phyloP scores from a whole-genome alignment of 2,329 filamentous ascomycete genomes.

The Aspergillus bombycis region DNA sequence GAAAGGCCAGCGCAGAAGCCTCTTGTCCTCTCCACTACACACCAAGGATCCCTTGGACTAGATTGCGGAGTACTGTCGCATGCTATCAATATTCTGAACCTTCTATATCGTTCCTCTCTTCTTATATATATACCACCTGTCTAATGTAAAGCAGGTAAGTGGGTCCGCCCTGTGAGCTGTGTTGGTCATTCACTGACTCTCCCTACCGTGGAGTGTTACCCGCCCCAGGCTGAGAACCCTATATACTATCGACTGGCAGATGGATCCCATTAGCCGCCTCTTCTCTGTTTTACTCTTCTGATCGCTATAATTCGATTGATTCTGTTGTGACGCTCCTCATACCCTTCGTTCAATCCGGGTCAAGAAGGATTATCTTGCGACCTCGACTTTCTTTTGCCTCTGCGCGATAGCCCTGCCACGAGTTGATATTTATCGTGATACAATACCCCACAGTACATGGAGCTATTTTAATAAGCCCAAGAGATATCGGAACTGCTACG shows the following conservation, averaged over 20 bases:
- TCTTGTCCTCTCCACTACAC: constrained; percentile 15
- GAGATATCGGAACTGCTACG: neutral
- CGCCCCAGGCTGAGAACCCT: constrained; percentile 18
- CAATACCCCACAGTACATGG: constrained; percentile 10
- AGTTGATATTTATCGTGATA: neutral
- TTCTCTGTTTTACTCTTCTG: constrained; percentile 11
- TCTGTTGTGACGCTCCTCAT: constrained; percentile 8
- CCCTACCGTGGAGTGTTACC: constrained; percentile 18
- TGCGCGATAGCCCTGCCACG: neutral
- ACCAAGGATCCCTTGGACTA: constrained; percentile 2
- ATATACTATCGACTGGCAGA: constrained; percentile 15
- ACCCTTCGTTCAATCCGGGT: neutral
- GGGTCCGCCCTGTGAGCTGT: constrained; percentile 5
- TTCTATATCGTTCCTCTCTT: neutral
- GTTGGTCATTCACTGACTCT: constrained; percentile 22
- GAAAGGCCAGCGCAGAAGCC: constrained; percentile 22
- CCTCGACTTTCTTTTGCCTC: neutral
- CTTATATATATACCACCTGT: constrained; percentile 11
- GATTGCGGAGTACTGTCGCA: constrained; percentile 5
- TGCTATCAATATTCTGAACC: constrained; percentile 2
- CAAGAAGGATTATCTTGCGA: neutral
- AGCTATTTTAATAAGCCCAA: constrained; percentile 1
- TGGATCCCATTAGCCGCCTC: constrained; percentile 7
- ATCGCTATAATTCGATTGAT: constrained; percentile 10
- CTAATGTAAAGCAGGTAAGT: constrained; percentile 16